These are phyloP conservation scores for Paragyromitra xinjiangensis DNA, from an alignment of 495 filamentous ascomycete genomes.

Conservation along the genomic window DNA sequence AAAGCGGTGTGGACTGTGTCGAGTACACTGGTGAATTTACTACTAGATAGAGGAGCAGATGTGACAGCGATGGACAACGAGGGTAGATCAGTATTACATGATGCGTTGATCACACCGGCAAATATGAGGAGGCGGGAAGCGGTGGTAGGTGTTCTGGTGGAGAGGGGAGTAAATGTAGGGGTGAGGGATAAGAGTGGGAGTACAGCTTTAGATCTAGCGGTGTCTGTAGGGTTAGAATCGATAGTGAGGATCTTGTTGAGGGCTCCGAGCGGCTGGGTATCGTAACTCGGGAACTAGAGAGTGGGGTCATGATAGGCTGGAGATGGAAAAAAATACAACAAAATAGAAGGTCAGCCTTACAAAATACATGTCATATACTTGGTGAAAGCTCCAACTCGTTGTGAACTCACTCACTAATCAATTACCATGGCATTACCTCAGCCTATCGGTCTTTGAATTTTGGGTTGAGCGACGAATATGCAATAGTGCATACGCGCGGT, in stretches of 20 bases:
- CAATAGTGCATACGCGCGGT: not conserved
- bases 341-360: not conserved
- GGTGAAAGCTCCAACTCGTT: not conserved
- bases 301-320: not conserved
- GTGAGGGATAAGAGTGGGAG: slow-evolving; percentile 2
- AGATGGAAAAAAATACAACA: not conserved
- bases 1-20: slow-evolving; percentile 5
- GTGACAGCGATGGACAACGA: not conserved
- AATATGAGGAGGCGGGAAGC: not conserved
- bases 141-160: not conserved
- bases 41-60: slow-evolving; percentile 14
- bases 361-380: not conserved
- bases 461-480: not conserved
- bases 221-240: slow-evolving; percentile 7
- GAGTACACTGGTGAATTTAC: not conserved
- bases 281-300: not conserved
- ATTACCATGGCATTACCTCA: not conserved
- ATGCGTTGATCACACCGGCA: not conserved
- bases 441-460: not conserved
- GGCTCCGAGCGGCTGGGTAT: not conserved
- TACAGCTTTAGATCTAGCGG: slow-evolving; percentile 9
- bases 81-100: not conserved
- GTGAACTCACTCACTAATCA: not conserved
- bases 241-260: not conserved
- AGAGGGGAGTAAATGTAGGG: slow-evolving; percentile 12